Evolutionary conservation across 352 stramenopile genomes (phyloP), one percentile per base, ranked within the genome.

Genomic region (Globisporangium alternatum): DNA sequence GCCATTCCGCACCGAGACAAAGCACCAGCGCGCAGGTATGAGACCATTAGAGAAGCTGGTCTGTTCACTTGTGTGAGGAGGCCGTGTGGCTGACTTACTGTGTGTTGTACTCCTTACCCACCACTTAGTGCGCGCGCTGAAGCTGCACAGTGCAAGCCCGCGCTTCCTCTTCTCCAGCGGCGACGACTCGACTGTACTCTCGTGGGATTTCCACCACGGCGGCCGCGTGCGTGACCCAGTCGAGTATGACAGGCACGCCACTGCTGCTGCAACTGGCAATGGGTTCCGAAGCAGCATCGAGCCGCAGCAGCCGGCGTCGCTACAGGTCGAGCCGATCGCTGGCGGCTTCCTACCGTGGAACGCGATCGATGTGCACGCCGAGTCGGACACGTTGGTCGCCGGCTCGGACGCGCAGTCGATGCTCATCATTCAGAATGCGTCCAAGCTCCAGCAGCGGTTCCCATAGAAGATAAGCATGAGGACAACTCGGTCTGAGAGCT

Each of bases 371-470:
- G 56, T 94, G 60, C 83, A 94, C 71, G 79, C 74, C 21, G 78
- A 86, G 43, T 91, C 81, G 56, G 83, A 94, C 58, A 88, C 81
- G 64, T 69, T 94, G 13, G 64, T 94, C 52, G 81, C 81, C 1
- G 82, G 81, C 35, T 94, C 83, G 19, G 86, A 94, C 48, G 82
- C 83, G 53, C 81, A 94, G 63, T 88, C 86, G 41, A 65, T 94
- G 37, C 44, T 90, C 45, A 71, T 94, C 55, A 70, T 92, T 30
- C 78, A 88, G 69, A 52, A 83, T 19, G 79, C 71, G 35, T 90
- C 81, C 19, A 85, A 84, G 56, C 19, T 49, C 28, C 44, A 62
- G 48, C 47, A 62, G 19, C 37, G 41, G 28, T 52, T 59, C 6
- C 8, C 28, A 17, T 62, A 28, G 21, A 60, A 44, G 30, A 41